These are phyloP conservation scores for Aspergillus bombycis DNA, from an alignment of 2,329 filamentous ascomycete species.

Conservation along the genomic window DNA sequence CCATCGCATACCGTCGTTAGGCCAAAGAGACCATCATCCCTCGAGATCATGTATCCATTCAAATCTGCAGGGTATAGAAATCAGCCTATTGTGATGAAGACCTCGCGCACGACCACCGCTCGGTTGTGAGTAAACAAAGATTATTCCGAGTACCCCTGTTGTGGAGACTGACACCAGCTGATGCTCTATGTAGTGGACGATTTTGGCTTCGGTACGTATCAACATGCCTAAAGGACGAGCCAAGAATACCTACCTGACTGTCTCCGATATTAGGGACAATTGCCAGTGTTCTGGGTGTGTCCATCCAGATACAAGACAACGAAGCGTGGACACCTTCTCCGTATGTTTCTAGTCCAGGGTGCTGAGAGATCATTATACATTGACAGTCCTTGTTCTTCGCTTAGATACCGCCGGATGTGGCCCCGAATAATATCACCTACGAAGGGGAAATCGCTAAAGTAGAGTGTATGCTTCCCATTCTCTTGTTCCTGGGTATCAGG, in stretches of 20 bases:
- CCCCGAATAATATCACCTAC: slow-evolving; percentile 34
- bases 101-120: neutral
- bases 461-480: slow-evolving; percentile 49
- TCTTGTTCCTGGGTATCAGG: slow-evolving; percentile 4
- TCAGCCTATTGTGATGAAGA: neutral
- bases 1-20: neutral
- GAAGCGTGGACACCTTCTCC: slow-evolving; percentile 68
- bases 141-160: neutral
- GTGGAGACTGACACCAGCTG: neutral
- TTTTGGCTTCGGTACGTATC: slow-evolving; percentile 22
- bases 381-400: neutral
- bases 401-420: slow-evolving; percentile 54
- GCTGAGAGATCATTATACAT: neutral
- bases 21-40: neutral
- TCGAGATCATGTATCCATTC: neutral
- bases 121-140: neutral
- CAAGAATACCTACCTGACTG: neutral
- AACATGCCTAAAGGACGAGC: neutral
- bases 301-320: slow-evolving; percentile 71
- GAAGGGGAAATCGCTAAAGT: slow-evolving; percentile 49
- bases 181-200: slow-evolving; percentile 16
- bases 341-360: slow-evolving; percentile 39
- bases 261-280: slow-evolving; percentile 62
- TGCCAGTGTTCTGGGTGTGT: slow-evolving; percentile 70
- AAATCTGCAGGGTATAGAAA: neutral